These are phyloP conservation scores for Phytophthora quininea DNA, from an alignment of 352 stramenopile species.

Conservation along the genomic window DNA sequence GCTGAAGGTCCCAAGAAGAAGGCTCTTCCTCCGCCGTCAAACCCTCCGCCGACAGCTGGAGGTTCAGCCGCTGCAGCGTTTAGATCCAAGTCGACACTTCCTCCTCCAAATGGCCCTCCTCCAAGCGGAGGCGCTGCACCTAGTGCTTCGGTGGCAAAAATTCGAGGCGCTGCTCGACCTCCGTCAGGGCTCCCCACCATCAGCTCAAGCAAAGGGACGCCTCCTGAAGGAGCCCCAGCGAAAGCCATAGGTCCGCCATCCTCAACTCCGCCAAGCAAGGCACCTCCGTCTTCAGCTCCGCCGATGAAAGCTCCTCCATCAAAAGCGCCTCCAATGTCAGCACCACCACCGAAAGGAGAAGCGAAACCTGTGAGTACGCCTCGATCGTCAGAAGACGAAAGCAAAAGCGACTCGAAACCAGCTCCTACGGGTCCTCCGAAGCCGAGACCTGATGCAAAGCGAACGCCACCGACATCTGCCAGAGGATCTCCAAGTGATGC, in stretches of 20 bases:
- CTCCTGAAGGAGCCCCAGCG: constrained; percentile 32
- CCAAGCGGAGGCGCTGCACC: constrained; percentile 47
- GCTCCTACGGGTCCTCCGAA: constrained; percentile 15
- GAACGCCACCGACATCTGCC: constrained; percentile 21
- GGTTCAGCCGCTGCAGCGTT: constrained; percentile 69
- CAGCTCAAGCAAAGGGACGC: constrained; percentile 38
- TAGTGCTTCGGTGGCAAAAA: constrained; percentile 78
- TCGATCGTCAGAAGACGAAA: constrained; percentile 22
- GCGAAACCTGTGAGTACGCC: constrained; percentile 22
- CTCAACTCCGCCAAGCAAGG: constrained; percentile 9
- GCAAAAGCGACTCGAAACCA: constrained; percentile 20
- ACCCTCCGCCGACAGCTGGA: constrained; percentile 64
- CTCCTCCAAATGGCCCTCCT: constrained; percentile 66
- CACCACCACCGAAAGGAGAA: constrained; percentile 26
- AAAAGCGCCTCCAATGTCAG: constrained; percentile 3
- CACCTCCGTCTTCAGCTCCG: constrained; percentile 18
- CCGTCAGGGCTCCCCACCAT: constrained; percentile 49
- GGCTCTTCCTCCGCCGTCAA: constrained; percentile 63
- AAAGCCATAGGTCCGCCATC: constrained; percentile 24
- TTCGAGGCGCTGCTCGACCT: constrained; percentile 58
- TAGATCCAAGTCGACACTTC: constrained; percentile 65
- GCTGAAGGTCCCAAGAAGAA: constrained; percentile 66
- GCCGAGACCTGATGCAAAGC: constrained; percentile 38
- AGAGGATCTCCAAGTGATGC: constrained; percentile 26
- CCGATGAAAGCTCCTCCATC: constrained; percentile 18